Base-by-base conservation (phyloP, 257 asterid genomes). In the Capsicum pubescens region DNA sequence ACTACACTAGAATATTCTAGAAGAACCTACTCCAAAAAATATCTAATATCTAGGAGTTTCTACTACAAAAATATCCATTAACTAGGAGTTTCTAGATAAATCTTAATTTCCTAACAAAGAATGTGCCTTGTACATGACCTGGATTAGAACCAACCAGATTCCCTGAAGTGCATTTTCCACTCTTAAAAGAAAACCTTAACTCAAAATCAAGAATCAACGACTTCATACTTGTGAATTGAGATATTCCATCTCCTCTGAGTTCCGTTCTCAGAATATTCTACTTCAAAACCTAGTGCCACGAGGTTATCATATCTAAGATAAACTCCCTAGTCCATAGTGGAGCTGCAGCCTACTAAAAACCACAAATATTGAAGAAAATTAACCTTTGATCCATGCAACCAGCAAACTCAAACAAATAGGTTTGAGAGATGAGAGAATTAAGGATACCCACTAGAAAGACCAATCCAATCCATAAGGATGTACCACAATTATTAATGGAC, bases 271-370 rank as follows among this genome's bases (percentile, higher is more conserved):
- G 52, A 42, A 70, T 42, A 69, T 42, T 70, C 78, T 16, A 70
- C 32, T 70, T 42, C 32, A 44, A 70, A 42, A 11, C 56, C 56
- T 17, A 42, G 56, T 9, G 56, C 4, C 32, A 46, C 16, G 8
- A 70, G 56, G 56, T 8, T 16, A 8, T 42, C 78, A 70, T 70
- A 70, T 15, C 55, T 69, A 42, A 69, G 77, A 39, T 44, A 42
- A 69, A 39, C 32, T 69, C 77, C 76, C 26, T 17, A 69, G 77
- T 63, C 70, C 42, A 63, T 63, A 64, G 71, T 64, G 44, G 71
- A 26, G 44, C n/a, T 21, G 16, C 12, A 64, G 71, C 46, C 11
- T 17, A 26, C 71, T 64, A 44, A 64, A 64, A 64, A 64, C 9
- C 71, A 64, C n/a, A 64, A 32, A 26, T 11, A 64, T 32, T 64